These are phyloP conservation scores for Paraconiothyrium sp. DNA, from an alignment of 2,329 filamentous ascomycete genomes.

Conservation along the genomic window DNA sequence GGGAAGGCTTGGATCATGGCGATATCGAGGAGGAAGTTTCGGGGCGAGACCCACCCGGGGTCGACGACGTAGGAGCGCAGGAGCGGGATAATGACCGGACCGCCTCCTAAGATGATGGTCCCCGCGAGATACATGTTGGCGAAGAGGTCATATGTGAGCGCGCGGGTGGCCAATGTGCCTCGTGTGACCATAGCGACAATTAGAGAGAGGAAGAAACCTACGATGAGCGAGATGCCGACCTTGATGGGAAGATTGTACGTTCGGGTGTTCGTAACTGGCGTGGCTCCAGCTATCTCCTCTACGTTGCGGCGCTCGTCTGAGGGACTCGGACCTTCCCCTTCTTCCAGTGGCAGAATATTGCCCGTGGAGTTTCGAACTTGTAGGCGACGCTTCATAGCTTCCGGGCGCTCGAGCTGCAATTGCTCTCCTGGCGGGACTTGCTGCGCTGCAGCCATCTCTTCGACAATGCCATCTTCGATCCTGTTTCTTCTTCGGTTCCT, in stretches of 20 bases:
- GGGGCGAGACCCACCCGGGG: slow-evolving; percentile 73
- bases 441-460: slow-evolving; percentile 30
- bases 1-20: slow-evolving; percentile 77
- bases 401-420: slow-evolving; percentile 25
- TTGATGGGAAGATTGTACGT: slow-evolving; percentile 50
- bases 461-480: slow-evolving; percentile 27
- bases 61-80: slow-evolving; percentile 64
- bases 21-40: slow-evolving; percentile 77
- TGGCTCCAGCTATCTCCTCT: background rate
- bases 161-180: slow-evolving; percentile 49
- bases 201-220: slow-evolving; percentile 64
- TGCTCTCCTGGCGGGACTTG: slow-evolving; percentile 19
- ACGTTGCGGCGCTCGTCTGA: background rate
- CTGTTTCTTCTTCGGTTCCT: slow-evolving; percentile 26
- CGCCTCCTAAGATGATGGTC: slow-evolving; percentile 63
- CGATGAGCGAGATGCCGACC: slow-evolving; percentile 50
- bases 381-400: slow-evolving; percentile 33
- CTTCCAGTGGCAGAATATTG: slow-evolving; percentile 12
- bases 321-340: background rate
- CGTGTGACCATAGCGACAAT: slow-evolving; percentile 63
- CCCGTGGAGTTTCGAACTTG: slow-evolving; percentile 31
- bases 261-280: slow-evolving; percentile 31
- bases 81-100: slow-evolving; percentile 57
- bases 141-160: slow-evolving; percentile 69
- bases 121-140: slow-evolving; percentile 78